Base-by-base conservation (phyloP, 2,329 filamentous ascomycete species). In the Botrytis cinerea region DNA sequence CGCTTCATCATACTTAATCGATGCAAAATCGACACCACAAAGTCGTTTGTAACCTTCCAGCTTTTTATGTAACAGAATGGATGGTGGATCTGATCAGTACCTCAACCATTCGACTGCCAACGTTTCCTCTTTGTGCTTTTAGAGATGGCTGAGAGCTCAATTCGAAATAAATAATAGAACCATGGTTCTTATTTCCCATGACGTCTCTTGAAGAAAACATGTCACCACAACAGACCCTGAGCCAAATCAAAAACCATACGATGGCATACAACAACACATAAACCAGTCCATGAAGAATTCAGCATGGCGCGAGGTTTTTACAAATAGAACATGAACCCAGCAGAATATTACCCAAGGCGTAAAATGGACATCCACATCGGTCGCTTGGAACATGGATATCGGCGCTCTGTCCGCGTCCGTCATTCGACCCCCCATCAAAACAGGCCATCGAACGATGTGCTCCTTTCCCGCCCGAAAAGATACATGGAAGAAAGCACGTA, bases 401-500 rank as follows among this genome's bases (percentile, higher is more conserved):
- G 66, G 66, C 18, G 38, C 48, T 40, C 28, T 57, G 48, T 69
- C 66, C 66, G 66, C 35, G 20, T 69, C 66, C 66, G 66, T 48
- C 16, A 54, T 22, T 25, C 4, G 22, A 54, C 35, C 4, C 46
- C 4, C 4, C 38, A 64, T 6, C 6, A 7, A 25, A 40, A 45
- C 10, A 3, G 7, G 45, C 6, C 32, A 40, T 68, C 64, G 32
- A 28, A 16, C 46, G 35, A 68, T 69, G n/a, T 18, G 9, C 28
- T 18, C 45, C 20, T 18, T n/a, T 40, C 35, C 60, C 35, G 22
- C 35, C 25, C 4, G 40, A 2, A 20, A 51, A 51, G 3, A n/a
- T 14, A 14, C 45, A 32, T 25, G n/a, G 32, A 6, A 46, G 10
- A n/a, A 9, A 28, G 40, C 0, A 25, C 40, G 32, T 46, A 25